Conservation (phyloP, 306 rosid species). For the Begonia fuchsioides region DNA sequence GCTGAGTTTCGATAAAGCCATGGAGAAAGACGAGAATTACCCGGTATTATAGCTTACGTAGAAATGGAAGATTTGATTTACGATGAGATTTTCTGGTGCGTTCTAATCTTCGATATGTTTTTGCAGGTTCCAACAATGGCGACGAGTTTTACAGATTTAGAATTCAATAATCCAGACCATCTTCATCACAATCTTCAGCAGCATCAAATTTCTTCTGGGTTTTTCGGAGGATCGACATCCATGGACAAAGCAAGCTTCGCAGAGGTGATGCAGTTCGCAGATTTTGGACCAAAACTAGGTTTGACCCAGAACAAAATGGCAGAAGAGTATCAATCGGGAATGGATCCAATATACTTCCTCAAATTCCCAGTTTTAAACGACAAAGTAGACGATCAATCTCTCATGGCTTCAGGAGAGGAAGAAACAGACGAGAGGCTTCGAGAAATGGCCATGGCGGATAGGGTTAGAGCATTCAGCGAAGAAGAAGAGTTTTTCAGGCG, state of each 20-base stretch:
- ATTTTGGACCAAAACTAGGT: constrained; percentile 73
- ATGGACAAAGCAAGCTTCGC: constrained; percentile 65
- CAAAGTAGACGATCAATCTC: constrained; percentile 29
- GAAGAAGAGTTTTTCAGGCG: constrained; percentile 11
- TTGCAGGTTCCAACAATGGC: constrained; percentile 45
- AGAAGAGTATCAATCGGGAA: constrained; percentile 19
- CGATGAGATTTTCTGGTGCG: no score
- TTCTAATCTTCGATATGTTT: background rate
- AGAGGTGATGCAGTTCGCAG: constrained; percentile 92
- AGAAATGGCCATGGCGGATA: constrained; percentile 11
- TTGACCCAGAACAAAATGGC: constrained; percentile 39
- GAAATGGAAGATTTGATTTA: constrained; percentile 7
- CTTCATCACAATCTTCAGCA: constrained; percentile 16
- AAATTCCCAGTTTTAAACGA: constrained; percentile 78
- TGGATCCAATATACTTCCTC: constrained; percentile 75
- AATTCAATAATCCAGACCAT: constrained; percentile 25
- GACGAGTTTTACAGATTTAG: constrained; percentile 29
- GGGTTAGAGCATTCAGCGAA: constrained; percentile 5
- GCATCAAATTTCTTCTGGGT: constrained; percentile 11
- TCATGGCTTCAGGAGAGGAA: constrained; percentile 12
- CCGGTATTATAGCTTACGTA: constrained; percentile 26
- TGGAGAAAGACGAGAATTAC: constrained; percentile 64
- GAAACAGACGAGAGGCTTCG: constrained; percentile 23
- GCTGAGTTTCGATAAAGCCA: constrained; percentile 19
- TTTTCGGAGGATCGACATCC: constrained; percentile 20